A percentile compares a stretch with the other conserved stretches of the same genome.
Conservation (phyloP, 73 alveolate species). For the Paramecium sonneborni region DNA sequence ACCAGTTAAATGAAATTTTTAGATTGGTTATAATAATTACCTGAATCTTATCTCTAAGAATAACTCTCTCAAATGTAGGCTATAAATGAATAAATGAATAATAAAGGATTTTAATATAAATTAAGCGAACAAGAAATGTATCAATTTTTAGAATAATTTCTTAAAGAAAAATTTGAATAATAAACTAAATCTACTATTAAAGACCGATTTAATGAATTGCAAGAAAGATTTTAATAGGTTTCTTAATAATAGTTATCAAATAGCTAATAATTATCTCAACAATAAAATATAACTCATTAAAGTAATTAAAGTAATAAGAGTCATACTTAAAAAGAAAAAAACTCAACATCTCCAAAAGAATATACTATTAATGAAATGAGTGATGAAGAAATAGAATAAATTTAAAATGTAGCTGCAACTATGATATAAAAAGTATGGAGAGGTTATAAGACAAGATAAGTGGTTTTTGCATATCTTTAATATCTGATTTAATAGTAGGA, state of each 20-base stretch:
- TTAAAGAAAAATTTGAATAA: slow-evolving; percentile 35
- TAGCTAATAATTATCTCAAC: neutral
- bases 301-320: neutral
- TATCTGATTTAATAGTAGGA: slow-evolving; percentile 10
- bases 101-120: neutral
- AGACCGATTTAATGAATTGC: slow-evolving; percentile 3
- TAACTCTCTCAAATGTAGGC: slow-evolving; percentile 10
- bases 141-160: slow-evolving; percentile 43
- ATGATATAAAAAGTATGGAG: slow-evolving; percentile 62
- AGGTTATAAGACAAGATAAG: slow-evolving; percentile 60
- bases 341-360: neutral
- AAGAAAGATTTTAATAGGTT: neutral
- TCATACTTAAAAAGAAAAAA: neutral
- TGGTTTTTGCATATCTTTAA: slow-evolving; percentile 27
- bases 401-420: slow-evolving; percentile 55
- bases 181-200: neutral
- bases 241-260: neutral
- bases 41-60: slow-evolving; percentile 43
- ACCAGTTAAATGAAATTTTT: slow-evolving; percentile 3
- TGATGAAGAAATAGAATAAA: neutral
- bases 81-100: slow-evolving; percentile 39
- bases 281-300: neutral
- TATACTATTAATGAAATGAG: neutral
- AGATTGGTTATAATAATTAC: slow-evolving; percentile 10
- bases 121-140: slow-evolving; percentile 23